Conservation (phyloP, 1,284 basidiomycete species). For the Puccinia hordei region DNA sequence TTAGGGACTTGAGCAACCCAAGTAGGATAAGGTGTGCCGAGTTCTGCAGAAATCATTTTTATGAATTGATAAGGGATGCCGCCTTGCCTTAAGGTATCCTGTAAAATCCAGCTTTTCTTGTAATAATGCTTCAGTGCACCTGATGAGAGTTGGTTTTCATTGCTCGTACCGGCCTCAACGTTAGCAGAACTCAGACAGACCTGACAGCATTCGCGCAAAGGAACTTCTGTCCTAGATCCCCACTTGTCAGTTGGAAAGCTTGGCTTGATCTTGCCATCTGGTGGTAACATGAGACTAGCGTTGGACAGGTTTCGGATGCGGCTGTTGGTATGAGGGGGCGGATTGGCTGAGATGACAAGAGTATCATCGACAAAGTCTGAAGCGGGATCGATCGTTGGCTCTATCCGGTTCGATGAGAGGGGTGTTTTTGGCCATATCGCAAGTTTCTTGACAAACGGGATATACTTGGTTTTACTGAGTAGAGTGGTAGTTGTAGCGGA, state of each 20-base stretch:
- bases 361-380: background rate
- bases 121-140: conserved; percentile 21
- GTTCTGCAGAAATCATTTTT: conserved; percentile 12
- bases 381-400: background rate
- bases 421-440: conserved; percentile 1
- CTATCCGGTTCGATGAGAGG: background rate
- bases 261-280: background rate
- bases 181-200: conserved; percentile 9
- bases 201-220: conserved; percentile 16
- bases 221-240: background rate
- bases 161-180: background rate
- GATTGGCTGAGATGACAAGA: background rate
- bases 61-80: conserved; percentile 18
- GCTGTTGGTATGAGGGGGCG: background rate
- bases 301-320: background rate
- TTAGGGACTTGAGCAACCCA: background rate
- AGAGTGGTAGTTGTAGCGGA: background rate
- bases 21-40: conserved; percentile 6
- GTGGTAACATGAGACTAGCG: background rate
- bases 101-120: conserved; percentile 20
- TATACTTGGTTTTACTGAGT: background rate
- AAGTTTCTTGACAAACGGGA: background rate
- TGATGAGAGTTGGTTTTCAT: background rate
- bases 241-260: background rate
- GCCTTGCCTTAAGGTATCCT: conserved; percentile 21